These are phyloP conservation scores for Ceratocystis diversiconidia DNA, from an alignment of 2,329 filamentous ascomycete species.

Conservation along the genomic window DNA sequence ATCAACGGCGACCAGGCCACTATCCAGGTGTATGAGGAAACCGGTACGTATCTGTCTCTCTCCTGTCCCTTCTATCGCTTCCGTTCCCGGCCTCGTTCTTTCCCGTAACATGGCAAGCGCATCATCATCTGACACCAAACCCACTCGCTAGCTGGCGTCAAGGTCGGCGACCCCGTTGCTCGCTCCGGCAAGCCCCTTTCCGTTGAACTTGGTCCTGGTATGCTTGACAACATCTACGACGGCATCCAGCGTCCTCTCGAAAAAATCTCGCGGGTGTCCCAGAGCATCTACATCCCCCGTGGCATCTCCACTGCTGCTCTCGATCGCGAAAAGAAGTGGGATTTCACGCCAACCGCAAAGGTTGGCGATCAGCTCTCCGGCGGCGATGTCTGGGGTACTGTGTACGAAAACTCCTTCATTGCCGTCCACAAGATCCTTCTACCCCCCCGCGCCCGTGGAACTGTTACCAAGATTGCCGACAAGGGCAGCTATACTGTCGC, in stretches of 20 bases:
- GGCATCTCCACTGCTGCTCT: slow-evolving; percentile 79
- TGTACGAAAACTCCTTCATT: slow-evolving; percentile 92
- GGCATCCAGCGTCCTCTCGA: slow-evolving; percentile 93
- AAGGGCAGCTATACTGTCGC: slow-evolving; percentile 90
- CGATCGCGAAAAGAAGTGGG: slow-evolving; percentile 88
- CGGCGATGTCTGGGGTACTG: slow-evolving; percentile 87
- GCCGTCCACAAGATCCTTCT: slow-evolving; percentile 86
- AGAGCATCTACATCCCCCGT: slow-evolving; percentile 95
- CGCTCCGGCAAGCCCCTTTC: slow-evolving; percentile 92
- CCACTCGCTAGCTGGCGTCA: slow-evolving; percentile 60
- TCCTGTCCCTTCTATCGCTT: background rate
- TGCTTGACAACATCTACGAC: slow-evolving; percentile 99
- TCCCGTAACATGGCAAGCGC: background rate
- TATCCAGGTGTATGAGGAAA: slow-evolving; percentile 98
- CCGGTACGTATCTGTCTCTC: slow-evolving; percentile 46
- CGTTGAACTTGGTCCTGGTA: slow-evolving; percentile 88
- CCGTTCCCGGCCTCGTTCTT: background rate
- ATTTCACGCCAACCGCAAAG: slow-evolving; percentile 82
- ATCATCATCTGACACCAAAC: background rate
- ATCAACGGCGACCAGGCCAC: slow-evolving; percentile 92
- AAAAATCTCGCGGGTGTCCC: slow-evolving; percentile 60
- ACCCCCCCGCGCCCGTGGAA: slow-evolving; percentile 77
- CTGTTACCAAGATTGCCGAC: slow-evolving; percentile 76
- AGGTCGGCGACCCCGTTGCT: slow-evolving; percentile 80
- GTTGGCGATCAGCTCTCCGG: slow-evolving; percentile 94